Percentiles rank a stretch among this genome's conserved stretches.
phyloP scores from a whole-genome alignment of 2,329 filamentous ascomycete genomes.

The Aspergillus quadricinctus region DNA sequence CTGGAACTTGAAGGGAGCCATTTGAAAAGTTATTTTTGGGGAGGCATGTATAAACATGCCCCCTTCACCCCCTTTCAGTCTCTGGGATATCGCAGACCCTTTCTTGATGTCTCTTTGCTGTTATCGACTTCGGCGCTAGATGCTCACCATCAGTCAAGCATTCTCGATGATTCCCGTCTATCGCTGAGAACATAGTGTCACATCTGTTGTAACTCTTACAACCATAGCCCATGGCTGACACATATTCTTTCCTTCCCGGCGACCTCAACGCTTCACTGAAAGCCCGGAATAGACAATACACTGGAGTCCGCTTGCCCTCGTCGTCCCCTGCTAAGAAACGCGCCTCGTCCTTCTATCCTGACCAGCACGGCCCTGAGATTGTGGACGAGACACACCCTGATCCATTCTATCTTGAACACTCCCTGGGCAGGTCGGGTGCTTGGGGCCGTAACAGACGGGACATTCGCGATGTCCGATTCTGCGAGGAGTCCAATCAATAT shows the following conservation, averaged over 20 bases:
- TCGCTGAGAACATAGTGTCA: slow-evolving; percentile 6
- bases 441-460: slow-evolving; percentile 22
- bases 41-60: slow-evolving; percentile 33
- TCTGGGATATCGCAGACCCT: slow-evolving; percentile 12
- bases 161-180: slow-evolving; percentile 6
- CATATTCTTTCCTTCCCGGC: slow-evolving; percentile 29
- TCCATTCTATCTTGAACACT: slow-evolving; percentile 38
- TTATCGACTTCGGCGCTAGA: slow-evolving; percentile 4
- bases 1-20: slow-evolving; percentile 1
- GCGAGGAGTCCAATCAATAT: slow-evolving; percentile 27
- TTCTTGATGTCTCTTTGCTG: slow-evolving; percentile 3
- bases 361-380: slow-evolving; percentile 17
- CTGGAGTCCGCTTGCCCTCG: slow-evolving; percentile 24
- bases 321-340: slow-evolving; percentile 27
- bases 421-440: slow-evolving; percentile 24
- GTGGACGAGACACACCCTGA: slow-evolving; percentile 34
- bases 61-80: slow-evolving; percentile 22
- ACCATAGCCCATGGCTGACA: slow-evolving; percentile 37
- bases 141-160: slow-evolving; percentile 6
- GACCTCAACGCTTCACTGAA: slow-evolving; percentile 30
- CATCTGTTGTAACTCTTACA: slow-evolving; percentile 9
- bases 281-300: slow-evolving; percentile 30
- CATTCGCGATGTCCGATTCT: slow-evolving; percentile 30
- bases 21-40: slow-evolving; percentile 20
- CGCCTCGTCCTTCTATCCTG: slow-evolving; percentile 28